These are phyloP conservation scores for Amanita pseudoporphyria DNA, from an alignment of 768 basidiomycete species.

Conservation along the genomic window DNA sequence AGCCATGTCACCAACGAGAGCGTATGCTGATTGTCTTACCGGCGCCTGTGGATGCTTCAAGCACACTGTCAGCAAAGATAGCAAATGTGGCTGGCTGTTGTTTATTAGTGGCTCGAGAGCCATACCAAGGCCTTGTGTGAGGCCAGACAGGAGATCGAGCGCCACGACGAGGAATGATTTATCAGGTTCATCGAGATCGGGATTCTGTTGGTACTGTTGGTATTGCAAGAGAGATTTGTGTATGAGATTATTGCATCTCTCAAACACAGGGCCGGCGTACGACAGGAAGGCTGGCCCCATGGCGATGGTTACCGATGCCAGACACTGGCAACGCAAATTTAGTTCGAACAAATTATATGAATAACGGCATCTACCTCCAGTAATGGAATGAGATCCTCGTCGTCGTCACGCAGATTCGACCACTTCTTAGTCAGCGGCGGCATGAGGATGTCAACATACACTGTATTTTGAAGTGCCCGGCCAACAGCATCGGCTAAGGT, in stretches of 20 bases:
- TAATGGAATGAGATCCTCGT: constrained; percentile 88
- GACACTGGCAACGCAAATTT: constrained; percentile 48
- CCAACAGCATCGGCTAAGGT: constrained; percentile 97
- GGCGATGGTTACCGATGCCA: constrained; percentile 95
- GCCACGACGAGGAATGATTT: constrained; percentile 96
- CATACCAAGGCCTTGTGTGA: constrained; percentile 88
- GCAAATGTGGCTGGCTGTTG: constrained; percentile 62
- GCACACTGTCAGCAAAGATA: constrained; percentile 78
- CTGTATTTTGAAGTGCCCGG: constrained; percentile 70
- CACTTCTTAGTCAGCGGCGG: constrained; percentile 87
- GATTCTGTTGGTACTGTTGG: constrained; percentile 80
- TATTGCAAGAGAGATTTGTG: constrained; percentile 77
- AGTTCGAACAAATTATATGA: not conserved
- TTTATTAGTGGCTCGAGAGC: constrained; percentile 66
- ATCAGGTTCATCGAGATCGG: constrained; percentile 91
- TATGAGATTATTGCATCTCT: constrained; percentile 82
- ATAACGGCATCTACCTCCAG: constrained; percentile 63
- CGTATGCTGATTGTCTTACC: constrained; percentile 93
- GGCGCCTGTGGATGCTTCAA: constrained; percentile 94
- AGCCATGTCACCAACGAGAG: constrained; percentile 96
- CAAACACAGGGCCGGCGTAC: constrained; percentile 87
- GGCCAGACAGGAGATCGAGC: constrained; percentile 90
- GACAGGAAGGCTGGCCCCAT: constrained; percentile 84
- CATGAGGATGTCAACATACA: constrained; percentile 93
- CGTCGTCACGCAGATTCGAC: constrained; percentile 84